Percentiles rank a stretch among this genome's conserved stretches.
These are phyloP conservation scores for Candida nitratophila DNA, from an alignment of 805 yeast species.

Conservation along the genomic window DNA sequence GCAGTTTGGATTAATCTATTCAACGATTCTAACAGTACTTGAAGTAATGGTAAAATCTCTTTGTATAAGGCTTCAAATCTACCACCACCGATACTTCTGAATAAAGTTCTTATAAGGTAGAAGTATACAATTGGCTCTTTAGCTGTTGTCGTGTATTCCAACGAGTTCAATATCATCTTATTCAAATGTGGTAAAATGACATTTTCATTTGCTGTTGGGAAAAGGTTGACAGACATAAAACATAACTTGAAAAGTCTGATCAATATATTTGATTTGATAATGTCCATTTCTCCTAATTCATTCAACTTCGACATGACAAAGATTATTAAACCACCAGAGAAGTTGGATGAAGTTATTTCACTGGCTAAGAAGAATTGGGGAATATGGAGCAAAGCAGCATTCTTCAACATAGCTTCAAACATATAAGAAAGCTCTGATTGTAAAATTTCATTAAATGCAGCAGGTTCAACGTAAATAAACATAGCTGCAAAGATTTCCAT, in stretches of 20 bases:
- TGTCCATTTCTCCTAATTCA: constrained; percentile 75
- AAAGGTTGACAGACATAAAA: constrained; percentile 91
- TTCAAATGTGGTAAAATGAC: constrained; percentile 86
- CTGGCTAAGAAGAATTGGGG: constrained; percentile 93
- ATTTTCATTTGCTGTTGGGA: constrained; percentile 80
- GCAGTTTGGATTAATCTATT: constrained; percentile 80
- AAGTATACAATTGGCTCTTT: constrained; percentile 90
- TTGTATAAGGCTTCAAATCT: constrained; percentile 89
- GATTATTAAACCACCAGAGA: constrained; percentile 73
- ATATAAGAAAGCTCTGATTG: constrained; percentile 72
- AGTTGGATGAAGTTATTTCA: constrained; percentile 90
- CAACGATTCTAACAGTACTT: constrained; percentile 76
- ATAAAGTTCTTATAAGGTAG: constrained; percentile 78
- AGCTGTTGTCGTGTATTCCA: constrained; percentile 74
- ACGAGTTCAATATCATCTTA: constrained; percentile 70
- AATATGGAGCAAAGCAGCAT: constrained; percentile 80
- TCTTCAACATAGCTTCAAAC: constrained; percentile 71
- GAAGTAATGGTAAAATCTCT: constrained; percentile 86
- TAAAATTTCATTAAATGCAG: constrained; percentile 90
- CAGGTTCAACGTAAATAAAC: constrained; percentile 89
- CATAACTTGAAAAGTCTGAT: constrained; percentile 85
- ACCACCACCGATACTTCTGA: constrained; percentile 95
- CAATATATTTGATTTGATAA: constrained; percentile 69
- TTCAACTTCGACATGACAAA: constrained; percentile 68
- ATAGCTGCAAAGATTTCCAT: constrained; percentile 95